phyloP scores from a whole-genome alignment of 768 basidiomycete species.

The Calocybe gangraenosa region DNA sequence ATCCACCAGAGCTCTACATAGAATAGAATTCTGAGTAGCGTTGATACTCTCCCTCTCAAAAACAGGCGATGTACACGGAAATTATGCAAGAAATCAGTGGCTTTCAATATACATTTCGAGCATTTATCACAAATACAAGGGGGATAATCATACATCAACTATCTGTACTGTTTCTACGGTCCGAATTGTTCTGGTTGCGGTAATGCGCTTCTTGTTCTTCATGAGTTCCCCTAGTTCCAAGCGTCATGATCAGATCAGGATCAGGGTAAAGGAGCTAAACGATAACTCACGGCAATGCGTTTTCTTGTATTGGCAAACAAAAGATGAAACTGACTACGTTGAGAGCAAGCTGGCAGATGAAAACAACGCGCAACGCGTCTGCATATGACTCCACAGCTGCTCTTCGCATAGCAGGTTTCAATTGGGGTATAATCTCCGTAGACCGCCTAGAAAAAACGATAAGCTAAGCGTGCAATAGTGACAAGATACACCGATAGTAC shows the following conservation, averaged over 20 bases:
- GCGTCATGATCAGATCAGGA: conserved; percentile 1
- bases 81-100: too few relatives aligned
- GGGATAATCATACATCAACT: conserved; percentile 22
- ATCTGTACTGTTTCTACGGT: conserved; percentile 21
- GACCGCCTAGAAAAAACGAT: conserved; percentile 48
- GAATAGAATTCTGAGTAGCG: too few relatives aligned
- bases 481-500: conserved; percentile 25
- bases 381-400: conserved; percentile 77
- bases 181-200: conserved; percentile 33
- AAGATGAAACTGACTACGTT: conserved; percentile 65
- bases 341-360: conserved; percentile 71
- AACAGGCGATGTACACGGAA: background rate
- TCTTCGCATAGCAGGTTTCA: conserved; percentile 49
- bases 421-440: conserved; percentile 63
- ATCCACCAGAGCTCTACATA: too few relatives aligned
- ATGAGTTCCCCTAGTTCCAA: conserved; percentile 46
- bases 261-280: background rate
- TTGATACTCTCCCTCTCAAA: too few relatives aligned
- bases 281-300: conserved; percentile 51
- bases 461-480: background rate
- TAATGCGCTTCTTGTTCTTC: conserved; percentile 59
- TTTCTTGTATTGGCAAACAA: conserved; percentile 75
- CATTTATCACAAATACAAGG: conserved; percentile 17
- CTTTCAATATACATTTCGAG: background rate
- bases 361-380: conserved; percentile 75